Conservation (phyloP, 2,329 filamentous ascomycete species). For the Lomentospora prolificans region DNA sequence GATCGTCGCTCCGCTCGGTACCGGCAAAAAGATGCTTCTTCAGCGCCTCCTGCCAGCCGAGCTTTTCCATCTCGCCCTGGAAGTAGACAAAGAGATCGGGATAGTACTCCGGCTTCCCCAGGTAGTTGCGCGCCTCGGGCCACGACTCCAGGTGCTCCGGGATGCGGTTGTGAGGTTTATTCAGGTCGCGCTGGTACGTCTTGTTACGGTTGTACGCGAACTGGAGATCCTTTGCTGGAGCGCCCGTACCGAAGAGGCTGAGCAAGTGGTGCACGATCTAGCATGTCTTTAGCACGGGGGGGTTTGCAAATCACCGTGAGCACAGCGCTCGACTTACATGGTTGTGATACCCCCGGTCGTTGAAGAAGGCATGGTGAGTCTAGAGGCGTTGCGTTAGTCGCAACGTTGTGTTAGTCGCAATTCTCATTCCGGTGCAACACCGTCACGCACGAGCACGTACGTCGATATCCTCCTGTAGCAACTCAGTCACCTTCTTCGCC, state of each 20-base stretch:
- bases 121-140: conserved; percentile 40
- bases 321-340: conserved; percentile 42
- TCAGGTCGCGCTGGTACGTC: conserved; percentile 52
- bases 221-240: conserved; percentile 48
- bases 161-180: conserved; percentile 35
- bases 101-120: conserved; percentile 57
- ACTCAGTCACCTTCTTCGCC: conserved; percentile 51
- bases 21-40: conserved; percentile 59
- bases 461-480: conserved; percentile 69
- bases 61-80: conserved; percentile 57
- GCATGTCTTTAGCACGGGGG: conserved; percentile 8
- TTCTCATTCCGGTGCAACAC: too few species aligned
- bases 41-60: conserved; percentile 50
- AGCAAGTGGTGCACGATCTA: conserved; percentile 65
- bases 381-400: conserved; percentile 13
- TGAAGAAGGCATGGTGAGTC: conserved; percentile 73
- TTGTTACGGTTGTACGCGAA: conserved; percentile 55
- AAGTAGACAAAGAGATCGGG: conserved; percentile 70
- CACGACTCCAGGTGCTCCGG: conserved; percentile 48
- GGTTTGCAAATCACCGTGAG: neutral
- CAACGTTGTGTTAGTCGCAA: neutral
- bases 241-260: conserved; percentile 66
- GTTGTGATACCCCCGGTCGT: conserved; percentile 65
- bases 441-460: conserved; percentile 19
- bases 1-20: conserved; percentile 53